Evolutionary conservation across 2,329 filamentous ascomycete species (phyloP).

Genomic region (Verticillium nubilum): DNA sequence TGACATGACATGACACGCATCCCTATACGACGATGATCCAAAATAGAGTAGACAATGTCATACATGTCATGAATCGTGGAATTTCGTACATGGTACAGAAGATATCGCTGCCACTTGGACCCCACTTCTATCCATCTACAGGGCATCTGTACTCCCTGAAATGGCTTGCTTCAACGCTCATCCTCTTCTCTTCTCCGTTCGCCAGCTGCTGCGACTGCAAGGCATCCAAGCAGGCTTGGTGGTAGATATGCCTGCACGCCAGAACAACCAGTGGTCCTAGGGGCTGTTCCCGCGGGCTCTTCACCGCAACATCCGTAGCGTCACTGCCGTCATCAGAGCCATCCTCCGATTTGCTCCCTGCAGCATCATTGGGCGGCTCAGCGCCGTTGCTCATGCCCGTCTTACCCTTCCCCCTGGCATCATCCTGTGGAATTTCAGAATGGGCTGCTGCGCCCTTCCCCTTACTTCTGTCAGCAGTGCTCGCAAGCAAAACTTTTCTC

Average conservation of each 20-base stretch:
- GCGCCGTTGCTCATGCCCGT: slow-evolving; percentile 53
- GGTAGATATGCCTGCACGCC: slow-evolving; percentile 67
- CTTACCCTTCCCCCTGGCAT: slow-evolving; percentile 44
- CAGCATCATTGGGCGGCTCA: slow-evolving; percentile 35
- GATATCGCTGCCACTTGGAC: slow-evolving; percentile 1
- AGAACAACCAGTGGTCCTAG: slow-evolving; percentile 62
- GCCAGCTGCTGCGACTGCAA: slow-evolving; percentile 48
- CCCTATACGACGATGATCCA: too few relatives aligned
- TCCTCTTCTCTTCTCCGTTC: slow-evolving; percentile 32
- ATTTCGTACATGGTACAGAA: slow-evolving; percentile 11
- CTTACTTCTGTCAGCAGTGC: slow-evolving; percentile 33
- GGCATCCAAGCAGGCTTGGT: slow-evolving; percentile 63
- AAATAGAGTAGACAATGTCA: background rate
- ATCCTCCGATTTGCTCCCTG: slow-evolving; percentile 27
- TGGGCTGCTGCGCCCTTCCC: slow-evolving; percentile 26
- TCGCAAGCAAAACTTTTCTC: slow-evolving; percentile 28
- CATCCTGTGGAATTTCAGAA: slow-evolving; percentile 5
- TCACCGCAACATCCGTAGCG: slow-evolving; percentile 17
- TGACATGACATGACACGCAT: background rate
- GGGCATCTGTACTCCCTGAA: slow-evolving; percentile 50
- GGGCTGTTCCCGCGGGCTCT: slow-evolving; percentile 33
- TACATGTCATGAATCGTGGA: slow-evolving; percentile 9
- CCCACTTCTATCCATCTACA: slow-evolving; percentile 41
- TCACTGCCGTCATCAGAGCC: slow-evolving; percentile 27
- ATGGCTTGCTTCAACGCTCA: slow-evolving; percentile 33